Evolutionary conservation across 352 stramenopile species (phyloP).

Genomic region (Thalassiosira allenii): DNA sequence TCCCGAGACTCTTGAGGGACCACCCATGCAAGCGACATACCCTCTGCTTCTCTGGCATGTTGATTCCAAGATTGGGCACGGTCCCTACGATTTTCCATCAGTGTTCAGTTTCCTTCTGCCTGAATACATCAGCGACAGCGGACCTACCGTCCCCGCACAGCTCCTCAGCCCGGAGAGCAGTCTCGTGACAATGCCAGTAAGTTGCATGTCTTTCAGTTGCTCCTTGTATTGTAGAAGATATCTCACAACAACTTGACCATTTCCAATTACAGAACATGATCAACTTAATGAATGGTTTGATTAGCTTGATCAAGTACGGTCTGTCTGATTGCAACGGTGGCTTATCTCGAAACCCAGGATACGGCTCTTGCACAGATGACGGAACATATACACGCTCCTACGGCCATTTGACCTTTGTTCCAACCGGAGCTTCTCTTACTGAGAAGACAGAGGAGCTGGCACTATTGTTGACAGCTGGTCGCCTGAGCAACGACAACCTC

Average conservation of each 20-base stretch:
- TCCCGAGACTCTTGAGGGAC: constrained; percentile 33
- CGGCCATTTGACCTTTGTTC: constrained; percentile 46
- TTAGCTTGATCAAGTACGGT: constrained; percentile 76
- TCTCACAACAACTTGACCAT: too few species aligned
- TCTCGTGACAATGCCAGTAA: constrained; percentile 71
- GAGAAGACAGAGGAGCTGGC: constrained; percentile 58
- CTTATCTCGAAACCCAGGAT: constrained; percentile 45
- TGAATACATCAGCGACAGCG: constrained; percentile 59
- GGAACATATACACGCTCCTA: constrained; percentile 8
- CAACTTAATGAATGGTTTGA: constrained; percentile 77
- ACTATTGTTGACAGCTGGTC: constrained; percentile 66
- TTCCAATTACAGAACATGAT: too few species aligned
- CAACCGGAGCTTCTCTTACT: constrained; percentile 11
- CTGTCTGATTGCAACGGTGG: constrained; percentile 62
- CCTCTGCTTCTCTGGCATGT: constrained; percentile 50
- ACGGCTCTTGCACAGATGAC: not conserved
- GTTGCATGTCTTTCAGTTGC: too few species aligned
- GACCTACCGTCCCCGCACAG: constrained; percentile 17
- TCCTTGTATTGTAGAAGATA: too few species aligned
- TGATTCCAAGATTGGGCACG: constrained; percentile 54
- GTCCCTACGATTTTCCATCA: constrained; percentile 62
- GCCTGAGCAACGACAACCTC: constrained; percentile 57
- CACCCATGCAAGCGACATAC: constrained; percentile 37
- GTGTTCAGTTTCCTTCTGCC: constrained; percentile 84
- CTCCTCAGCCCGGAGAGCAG: constrained; percentile 64